Percentiles rank a stretch among this genome's conserved stretches.
Conservation (phyloP, 495 filamentous ascomycete species). For the Hyaloscypha hepaticicola region DNA sequence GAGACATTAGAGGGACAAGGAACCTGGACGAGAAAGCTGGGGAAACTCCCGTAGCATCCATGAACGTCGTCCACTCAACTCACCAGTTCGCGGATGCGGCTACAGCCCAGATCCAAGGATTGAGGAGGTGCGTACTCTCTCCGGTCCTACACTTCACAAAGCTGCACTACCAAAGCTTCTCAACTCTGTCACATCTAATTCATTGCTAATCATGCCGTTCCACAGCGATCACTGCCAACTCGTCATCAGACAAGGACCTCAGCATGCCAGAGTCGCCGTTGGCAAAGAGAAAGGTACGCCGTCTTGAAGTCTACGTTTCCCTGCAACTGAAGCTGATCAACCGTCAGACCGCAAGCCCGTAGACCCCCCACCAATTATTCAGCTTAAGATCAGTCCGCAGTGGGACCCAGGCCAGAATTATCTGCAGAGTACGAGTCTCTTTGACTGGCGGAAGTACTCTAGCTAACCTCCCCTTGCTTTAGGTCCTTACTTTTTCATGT, state of each 20-base stretch:
- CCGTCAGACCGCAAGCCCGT: conserved; percentile 83
- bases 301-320: background rate
- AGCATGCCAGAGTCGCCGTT: conserved; percentile 64
- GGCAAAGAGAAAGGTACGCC: conserved; percentile 68
- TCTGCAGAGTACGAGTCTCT: conserved; percentile 48
- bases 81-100: conserved; percentile 27
- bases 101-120: conserved; percentile 13
- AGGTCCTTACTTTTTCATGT: conserved; percentile 86
- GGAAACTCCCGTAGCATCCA: conserved; percentile 10
- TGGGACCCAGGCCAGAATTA: conserved; percentile 79
- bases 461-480: conserved; percentile 27
- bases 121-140: conserved; percentile 24
- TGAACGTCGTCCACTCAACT: conserved; percentile 14
- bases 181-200: background rate
- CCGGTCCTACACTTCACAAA: background rate
- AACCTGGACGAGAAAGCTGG: background rate
- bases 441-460: background rate
- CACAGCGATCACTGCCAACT: conserved; percentile 56
- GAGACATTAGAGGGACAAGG: background rate
- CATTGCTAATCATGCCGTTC: conserved; percentile 11
- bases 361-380: conserved; percentile 91
- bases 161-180: background rate
- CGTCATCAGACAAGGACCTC: conserved; percentile 65
- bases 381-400: conserved; percentile 69
- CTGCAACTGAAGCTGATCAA: conserved; percentile 6